Conservation (phyloP, 2,329 filamentous ascomycete genomes). For the Monosporascus ibericus region DNA sequence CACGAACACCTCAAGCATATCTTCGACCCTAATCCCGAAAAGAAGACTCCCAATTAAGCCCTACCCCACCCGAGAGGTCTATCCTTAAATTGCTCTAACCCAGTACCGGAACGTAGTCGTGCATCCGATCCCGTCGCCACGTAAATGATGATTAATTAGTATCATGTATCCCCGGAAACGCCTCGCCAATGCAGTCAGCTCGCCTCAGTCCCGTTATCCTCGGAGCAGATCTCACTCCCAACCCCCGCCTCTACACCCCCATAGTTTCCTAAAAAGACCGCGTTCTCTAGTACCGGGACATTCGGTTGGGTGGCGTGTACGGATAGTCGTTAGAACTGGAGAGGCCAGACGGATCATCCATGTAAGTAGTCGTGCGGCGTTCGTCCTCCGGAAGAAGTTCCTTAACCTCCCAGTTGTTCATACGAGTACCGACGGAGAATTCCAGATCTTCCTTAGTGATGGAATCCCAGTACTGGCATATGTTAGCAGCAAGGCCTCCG, state of each 20-base stretch:
- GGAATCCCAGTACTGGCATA: constrained; percentile 86
- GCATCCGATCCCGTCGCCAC: no score
- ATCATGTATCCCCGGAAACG: constrained; percentile 11
- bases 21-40: background rate
- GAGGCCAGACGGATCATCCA: constrained; percentile 56
- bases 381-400: constrained; percentile 80
- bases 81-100: no score
- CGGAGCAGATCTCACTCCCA: background rate
- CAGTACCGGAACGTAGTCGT: no score
- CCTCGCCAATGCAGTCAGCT: constrained; percentile 15
- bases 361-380: constrained; percentile 65
- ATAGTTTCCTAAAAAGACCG: background rate
- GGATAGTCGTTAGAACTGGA: constrained; percentile 40
- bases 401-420: constrained; percentile 98
- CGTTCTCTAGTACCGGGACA: constrained; percentile 24
- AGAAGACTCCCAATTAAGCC: no score
- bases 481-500: constrained; percentile 20
- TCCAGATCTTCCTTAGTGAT: constrained; percentile 98
- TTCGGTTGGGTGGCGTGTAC: constrained; percentile 36
- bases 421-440: constrained; percentile 91
- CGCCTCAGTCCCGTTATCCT: background rate
- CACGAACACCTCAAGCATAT: background rate
- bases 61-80: no score
- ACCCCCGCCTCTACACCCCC: background rate
- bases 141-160: background rate